Conservation (phyloP, 2,329 filamentous ascomycete genomes). For the Aspergillus pseudoterreus region DNA sequence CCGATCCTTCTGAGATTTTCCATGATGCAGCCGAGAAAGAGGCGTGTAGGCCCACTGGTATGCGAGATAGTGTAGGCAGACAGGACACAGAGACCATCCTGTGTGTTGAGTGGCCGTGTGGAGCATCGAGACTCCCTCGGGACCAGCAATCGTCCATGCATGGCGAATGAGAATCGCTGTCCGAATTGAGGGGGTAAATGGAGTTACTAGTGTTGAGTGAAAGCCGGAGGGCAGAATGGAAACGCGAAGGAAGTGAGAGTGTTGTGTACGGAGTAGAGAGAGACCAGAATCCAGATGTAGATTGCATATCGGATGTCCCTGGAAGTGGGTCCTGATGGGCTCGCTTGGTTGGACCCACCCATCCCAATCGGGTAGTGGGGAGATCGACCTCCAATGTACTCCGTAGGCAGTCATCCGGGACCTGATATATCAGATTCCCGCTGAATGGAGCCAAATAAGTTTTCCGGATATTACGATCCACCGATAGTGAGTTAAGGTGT, state of each 20-base stretch:
- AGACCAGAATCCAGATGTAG: background rate
- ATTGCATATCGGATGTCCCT: constrained; percentile 4
- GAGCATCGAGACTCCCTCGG: constrained; percentile 10
- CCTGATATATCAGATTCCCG: background rate
- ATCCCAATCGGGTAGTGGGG: background rate
- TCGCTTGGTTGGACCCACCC: background rate
- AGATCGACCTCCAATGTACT: background rate
- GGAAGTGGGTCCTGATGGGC: background rate
- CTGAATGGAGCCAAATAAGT: too few relatives aligned
- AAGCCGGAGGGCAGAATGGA: constrained; percentile 8
- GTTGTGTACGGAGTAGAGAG: constrained; percentile 1
- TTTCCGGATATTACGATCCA: too few relatives aligned
- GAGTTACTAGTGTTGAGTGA: constrained; percentile 6
- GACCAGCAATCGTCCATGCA: constrained; percentile 12
- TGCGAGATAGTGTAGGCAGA: constrained; percentile 5
- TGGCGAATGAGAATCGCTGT: constrained; percentile 11
- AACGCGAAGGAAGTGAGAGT: constrained; percentile 11
- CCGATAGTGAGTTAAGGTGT: too few relatives aligned
- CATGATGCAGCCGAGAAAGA: constrained; percentile 2
- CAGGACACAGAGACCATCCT: constrained; percentile 8
- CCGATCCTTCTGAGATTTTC: constrained; percentile 11
- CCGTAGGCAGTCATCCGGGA: background rate
- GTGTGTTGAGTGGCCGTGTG: constrained; percentile 9
- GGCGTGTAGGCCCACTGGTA: constrained; percentile 4
- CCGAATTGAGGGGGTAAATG: constrained; percentile 6